Evolutionary conservation across 768 basidiomycete genomes (phyloP).

Genomic region (Boletus rubropictus): DNA sequence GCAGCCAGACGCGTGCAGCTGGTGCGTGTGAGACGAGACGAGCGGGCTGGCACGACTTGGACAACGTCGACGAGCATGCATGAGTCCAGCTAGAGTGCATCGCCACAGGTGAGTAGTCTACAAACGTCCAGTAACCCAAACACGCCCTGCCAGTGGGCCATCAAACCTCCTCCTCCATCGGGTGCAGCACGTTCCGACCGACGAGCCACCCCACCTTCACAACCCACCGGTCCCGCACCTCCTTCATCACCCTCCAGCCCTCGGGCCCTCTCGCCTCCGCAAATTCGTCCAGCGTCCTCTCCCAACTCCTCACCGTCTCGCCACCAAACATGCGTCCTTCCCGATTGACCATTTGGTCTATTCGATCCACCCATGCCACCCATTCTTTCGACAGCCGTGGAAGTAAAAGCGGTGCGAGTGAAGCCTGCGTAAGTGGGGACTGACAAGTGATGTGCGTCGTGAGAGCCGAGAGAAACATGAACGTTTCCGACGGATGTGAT

Average conservation of each 20-base stretch:
- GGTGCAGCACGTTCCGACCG: slow-evolving; percentile 35
- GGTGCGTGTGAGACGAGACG: slow-evolving; percentile 25
- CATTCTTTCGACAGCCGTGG: slow-evolving; percentile 69
- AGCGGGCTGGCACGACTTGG: no score
- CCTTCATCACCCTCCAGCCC: slow-evolving; percentile 38
- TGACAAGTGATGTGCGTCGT: slow-evolving; percentile 65
- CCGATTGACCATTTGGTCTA: slow-evolving; percentile 65
- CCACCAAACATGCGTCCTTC: slow-evolving; percentile 76
- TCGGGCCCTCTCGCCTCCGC: slow-evolving; percentile 45
- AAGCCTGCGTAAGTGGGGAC: slow-evolving; percentile 58
- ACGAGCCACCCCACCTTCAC: slow-evolving; percentile 75
- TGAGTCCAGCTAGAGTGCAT: slow-evolving; percentile 12
- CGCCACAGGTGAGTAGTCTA: slow-evolving; percentile 2
- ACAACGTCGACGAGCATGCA: slow-evolving; percentile 47
- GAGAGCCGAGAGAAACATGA: slow-evolving; percentile 60
- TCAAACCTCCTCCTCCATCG: slow-evolving; percentile 25
- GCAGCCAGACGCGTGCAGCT: no score
- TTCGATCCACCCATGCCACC: slow-evolving; percentile 66
- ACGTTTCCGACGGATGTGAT: slow-evolving; percentile 70
- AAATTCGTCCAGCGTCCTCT: slow-evolving; percentile 60
- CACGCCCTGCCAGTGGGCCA: background rate
- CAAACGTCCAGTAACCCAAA: background rate
- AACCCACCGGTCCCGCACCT: slow-evolving; percentile 62
- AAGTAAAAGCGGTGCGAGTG: slow-evolving; percentile 51
- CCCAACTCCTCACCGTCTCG: slow-evolving; percentile 66